These are phyloP conservation scores for Candida taoyuanica DNA, from an alignment of 805 yeast genomes.

Conservation along the genomic window DNA sequence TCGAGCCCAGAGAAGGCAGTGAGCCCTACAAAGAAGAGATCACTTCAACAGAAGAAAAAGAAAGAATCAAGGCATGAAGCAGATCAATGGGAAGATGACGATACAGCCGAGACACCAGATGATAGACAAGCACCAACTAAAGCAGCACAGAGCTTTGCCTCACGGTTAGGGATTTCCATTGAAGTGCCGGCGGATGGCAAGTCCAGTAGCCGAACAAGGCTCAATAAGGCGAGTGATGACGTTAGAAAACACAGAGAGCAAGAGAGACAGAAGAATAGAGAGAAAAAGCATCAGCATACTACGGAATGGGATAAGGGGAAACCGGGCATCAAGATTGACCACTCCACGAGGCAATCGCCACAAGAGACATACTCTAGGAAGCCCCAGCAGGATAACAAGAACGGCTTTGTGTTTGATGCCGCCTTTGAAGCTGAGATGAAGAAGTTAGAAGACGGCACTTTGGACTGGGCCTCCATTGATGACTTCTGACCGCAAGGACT, in stretches of 20 bases:
- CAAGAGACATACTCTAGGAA: background rate
- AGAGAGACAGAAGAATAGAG: slow-evolving; percentile 12
- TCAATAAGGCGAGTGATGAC: slow-evolving; percentile 1
- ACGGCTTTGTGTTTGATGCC: slow-evolving; percentile 1
- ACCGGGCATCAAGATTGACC: slow-evolving; percentile 8
- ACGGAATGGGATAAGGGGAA: slow-evolving; percentile 16
- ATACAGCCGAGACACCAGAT: slow-evolving; percentile 4
- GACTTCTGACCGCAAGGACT: too few relatives aligned
- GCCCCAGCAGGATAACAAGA: background rate
- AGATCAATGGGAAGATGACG: slow-evolving; percentile 13
- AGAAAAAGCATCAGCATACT: slow-evolving; percentile 5
- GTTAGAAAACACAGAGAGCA: slow-evolving; percentile 4
- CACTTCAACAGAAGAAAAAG: slow-evolving; percentile 1
- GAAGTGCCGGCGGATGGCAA: background rate
- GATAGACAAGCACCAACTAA: slow-evolving; percentile 18
- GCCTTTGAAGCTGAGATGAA: slow-evolving; percentile 9
- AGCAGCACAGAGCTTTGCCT: slow-evolving; percentile 22
- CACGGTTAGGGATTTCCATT: slow-evolving; percentile 21
- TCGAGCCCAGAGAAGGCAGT: background rate
- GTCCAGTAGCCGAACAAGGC: background rate
- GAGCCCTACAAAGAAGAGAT: background rate
- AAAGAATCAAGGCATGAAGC: background rate
- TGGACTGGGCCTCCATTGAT: slow-evolving; percentile 23
- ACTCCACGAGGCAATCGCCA: background rate
- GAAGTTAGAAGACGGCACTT: slow-evolving; percentile 16